Evolutionary conservation across 805 yeast species (phyloP).

Genomic region (Tetrapisispora namnaoensis): DNA sequence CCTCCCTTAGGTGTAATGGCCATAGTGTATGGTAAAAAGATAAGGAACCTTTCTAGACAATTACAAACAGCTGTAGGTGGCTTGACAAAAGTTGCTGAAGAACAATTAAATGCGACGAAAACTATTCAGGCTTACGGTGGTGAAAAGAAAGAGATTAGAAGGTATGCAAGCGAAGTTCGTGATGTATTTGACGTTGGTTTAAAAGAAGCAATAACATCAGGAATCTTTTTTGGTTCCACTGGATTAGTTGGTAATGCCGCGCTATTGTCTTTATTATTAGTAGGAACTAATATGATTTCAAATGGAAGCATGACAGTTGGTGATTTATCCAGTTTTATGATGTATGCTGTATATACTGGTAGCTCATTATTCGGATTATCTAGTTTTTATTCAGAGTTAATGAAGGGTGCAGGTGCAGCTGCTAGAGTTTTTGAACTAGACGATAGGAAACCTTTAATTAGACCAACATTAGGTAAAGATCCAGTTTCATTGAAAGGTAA

Average conservation of each 20-base stretch:
- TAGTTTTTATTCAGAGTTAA: conserved; percentile 82
- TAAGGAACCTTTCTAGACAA: conserved; percentile 61
- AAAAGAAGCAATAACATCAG: conserved; percentile 71
- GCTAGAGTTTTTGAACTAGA: conserved; percentile 80
- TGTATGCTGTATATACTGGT: conserved; percentile 93
- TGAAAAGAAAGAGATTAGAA: conserved; percentile 65
- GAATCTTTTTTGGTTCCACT: conserved; percentile 66
- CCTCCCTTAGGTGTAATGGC: conserved; percentile 82
- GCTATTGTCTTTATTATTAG: conserved; percentile 60
- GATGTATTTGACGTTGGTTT: conserved; percentile 56
- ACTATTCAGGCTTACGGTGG: conserved; percentile 90
- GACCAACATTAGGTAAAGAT: conserved; percentile 50
- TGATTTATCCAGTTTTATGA: conserved; percentile 82
- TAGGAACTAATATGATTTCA: conserved; percentile 77
- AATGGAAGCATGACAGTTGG: conserved; percentile 74
- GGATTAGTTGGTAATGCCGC: conserved; percentile 80
- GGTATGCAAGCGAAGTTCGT: conserved; percentile 64
- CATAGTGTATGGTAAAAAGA: conserved; percentile 68
- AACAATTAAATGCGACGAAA: conserved; percentile 71
- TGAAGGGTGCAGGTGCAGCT: conserved; percentile 97
- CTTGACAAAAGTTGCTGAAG: conserved; percentile 85
- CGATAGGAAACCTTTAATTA: conserved; percentile 65
- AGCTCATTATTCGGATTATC: conserved; percentile 87
- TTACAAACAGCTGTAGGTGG: conserved; percentile 80
- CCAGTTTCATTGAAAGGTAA: conserved; percentile 25